Base-by-base conservation (phyloP, 192 early-diverging fungal species). In the Chytriomyces sp. region DNA sequence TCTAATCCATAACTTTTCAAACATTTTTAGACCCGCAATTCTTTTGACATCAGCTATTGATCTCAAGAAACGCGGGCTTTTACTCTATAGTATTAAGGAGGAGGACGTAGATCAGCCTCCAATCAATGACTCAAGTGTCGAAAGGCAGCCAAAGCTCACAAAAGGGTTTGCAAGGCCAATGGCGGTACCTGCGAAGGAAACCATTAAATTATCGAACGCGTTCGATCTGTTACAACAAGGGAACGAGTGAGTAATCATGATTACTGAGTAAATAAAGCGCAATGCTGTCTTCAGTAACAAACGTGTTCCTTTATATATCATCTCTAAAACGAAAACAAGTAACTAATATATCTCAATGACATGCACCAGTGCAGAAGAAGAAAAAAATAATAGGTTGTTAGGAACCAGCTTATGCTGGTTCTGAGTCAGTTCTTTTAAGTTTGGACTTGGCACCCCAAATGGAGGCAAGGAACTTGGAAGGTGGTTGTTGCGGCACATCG, bases 391-490 rank as follows among this genome's bases (percentile, higher is more conserved):
- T 57, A 57, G 53, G 20, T 13, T 20, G n/a, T n/a, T 5, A 57
- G 0, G 20, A 13, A 35, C 35, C 35, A 35, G 35, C 35, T 35
- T 35, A 35, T 35, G 35, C 35, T 11, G 61, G n/a, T 59, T 73
- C 72, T 18, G 72, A 63, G 10, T 60, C 26, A 45, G 72, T 73
- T 45, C 61, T 24, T 45, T 73, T 73, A 18, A 73, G 57, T 13
- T 73, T 73, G 20, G 72, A 63, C 43, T 73, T 73, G 13, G 72
- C 72, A 47, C 72, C 72, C 72, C 72, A 73, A 47, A 73, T 73
- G 23, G 72, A 73, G 8, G 72, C 72, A 45, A 73, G 26, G 8
- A 73, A 73, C 45, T 35, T 73, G 6, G 72, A 73, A 9, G 72
- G 72, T 45, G 23, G 23, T 16, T 67, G 24, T 45, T 73, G 44